These are phyloP conservation scores for Penicillium nucicola DNA, from an alignment of 495 filamentous ascomycete genomes.

Conservation along the genomic window DNA sequence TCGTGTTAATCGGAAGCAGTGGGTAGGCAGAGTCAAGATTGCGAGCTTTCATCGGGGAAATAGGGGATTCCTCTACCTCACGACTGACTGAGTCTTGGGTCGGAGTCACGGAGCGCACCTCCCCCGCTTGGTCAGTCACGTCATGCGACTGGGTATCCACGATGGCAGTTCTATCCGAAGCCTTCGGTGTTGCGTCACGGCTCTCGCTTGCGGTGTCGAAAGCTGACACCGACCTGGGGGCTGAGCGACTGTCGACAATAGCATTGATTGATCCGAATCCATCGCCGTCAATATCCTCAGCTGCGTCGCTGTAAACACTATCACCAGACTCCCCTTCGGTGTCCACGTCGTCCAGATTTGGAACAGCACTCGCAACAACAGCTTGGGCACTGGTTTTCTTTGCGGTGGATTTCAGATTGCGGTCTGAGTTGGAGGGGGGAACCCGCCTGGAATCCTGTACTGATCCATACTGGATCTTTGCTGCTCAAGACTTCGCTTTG, in stretches of 20 bases:
- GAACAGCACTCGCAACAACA: constrained; percentile 8
- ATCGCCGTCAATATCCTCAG: constrained; percentile 72
- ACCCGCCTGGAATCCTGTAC: constrained; percentile 36
- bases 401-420: constrained; percentile 7
- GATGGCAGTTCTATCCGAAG: constrained; percentile 7
- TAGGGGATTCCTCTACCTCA: constrained; percentile 17
- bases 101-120: constrained; percentile 23
- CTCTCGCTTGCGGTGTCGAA: constrained; percentile 9
- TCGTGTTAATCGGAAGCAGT: constrained; percentile 8
- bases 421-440: constrained; percentile 30
- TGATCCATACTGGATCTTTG: constrained; percentile 32
- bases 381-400: constrained; percentile 6
- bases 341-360: constrained; percentile 24
- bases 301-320: constrained; percentile 86
- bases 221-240: constrained; percentile 14
- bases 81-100: constrained; percentile 11
- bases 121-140: constrained; percentile 16
- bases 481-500: constrained; percentile 37
- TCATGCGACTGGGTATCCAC: constrained; percentile 10
- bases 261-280: constrained; percentile 84
- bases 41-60: constrained; percentile 8
- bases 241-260: constrained; percentile 60
- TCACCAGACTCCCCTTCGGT: constrained; percentile 51
- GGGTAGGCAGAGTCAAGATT: constrained; percentile 23
- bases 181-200: constrained; percentile 21